These are phyloP conservation scores for Sporormia fimetaria DNA, from an alignment of 495 filamentous ascomycete genomes.

Conservation along the genomic window DNA sequence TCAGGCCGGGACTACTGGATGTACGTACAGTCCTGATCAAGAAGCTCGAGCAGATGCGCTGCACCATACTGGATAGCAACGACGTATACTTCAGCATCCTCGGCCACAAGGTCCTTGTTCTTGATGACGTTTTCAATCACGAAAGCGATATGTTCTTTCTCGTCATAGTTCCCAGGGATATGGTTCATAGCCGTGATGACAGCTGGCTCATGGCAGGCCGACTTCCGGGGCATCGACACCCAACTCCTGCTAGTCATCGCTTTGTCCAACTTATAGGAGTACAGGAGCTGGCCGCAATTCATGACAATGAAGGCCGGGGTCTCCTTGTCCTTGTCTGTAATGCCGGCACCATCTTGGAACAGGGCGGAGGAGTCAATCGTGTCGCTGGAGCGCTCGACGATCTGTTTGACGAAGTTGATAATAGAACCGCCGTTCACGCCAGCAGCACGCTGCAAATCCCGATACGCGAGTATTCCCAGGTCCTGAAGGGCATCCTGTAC, in stretches of 20 bases:
- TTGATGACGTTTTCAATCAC: constrained; percentile 28
- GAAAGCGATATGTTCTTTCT: constrained; percentile 27
- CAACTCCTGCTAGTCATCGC: constrained; percentile 25
- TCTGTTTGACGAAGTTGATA: constrained; percentile 46
- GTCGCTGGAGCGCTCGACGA: constrained; percentile 14
- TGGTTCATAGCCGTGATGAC: constrained; percentile 24
- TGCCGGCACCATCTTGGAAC: constrained; percentile 3
- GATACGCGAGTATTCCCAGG: constrained; percentile 62
- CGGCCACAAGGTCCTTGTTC: constrained; percentile 21
- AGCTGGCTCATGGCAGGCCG: constrained; percentile 16
- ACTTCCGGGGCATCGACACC: constrained; percentile 22
- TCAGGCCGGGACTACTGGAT: neutral
- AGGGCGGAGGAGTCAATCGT: constrained; percentile 1
- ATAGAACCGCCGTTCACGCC: constrained; percentile 57
- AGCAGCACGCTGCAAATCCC: constrained; percentile 44
- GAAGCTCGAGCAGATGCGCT: constrained; percentile 16
- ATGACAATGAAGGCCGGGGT: constrained; percentile 31
- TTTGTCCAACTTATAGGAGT: constrained; percentile 24
- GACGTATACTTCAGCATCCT: constrained; percentile 31
- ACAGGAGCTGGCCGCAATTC: constrained; percentile 32
- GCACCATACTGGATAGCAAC: constrained; percentile 29
- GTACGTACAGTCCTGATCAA: constrained; percentile 20
- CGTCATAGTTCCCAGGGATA: constrained; percentile 25
- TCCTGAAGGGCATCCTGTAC: constrained; percentile 61
- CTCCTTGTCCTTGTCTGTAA: constrained; percentile 10